These are phyloP conservation scores for Colletotrichum sidae DNA, from an alignment of 2,329 filamentous ascomycete genomes.

Conservation along the genomic window DNA sequence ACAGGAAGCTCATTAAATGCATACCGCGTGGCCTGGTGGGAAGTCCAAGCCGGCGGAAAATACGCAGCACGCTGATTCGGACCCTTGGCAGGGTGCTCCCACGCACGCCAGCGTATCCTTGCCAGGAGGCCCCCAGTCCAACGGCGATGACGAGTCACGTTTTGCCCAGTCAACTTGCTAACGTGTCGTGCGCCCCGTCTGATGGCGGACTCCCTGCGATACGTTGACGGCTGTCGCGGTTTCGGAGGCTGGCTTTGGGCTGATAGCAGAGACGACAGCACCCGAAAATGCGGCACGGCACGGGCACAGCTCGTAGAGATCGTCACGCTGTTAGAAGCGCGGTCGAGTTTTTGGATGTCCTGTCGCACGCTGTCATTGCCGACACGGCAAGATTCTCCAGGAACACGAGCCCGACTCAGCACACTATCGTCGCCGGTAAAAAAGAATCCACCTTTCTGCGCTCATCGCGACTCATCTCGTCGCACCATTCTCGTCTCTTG, in stretches of 20 bases:
- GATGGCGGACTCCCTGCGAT: background rate
- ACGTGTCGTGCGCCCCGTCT: background rate
- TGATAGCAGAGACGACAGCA: background rate
- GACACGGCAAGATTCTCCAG: too few relatives aligned
- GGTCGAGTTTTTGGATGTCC: too few relatives aligned
- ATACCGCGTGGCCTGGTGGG: background rate
- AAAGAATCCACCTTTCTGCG: background rate
- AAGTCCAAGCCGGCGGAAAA: background rate
- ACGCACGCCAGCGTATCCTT: constrained; percentile 5
- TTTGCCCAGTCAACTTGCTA: background rate
- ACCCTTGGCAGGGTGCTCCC: background rate
- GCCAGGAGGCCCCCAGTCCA: background rate
- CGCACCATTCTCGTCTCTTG: constrained; percentile 12
- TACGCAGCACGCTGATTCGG: background rate
- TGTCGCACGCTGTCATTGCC: too few relatives aligned
- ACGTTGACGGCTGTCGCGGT: constrained; percentile 8
- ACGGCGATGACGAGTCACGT: constrained; percentile 20
- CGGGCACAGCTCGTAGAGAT: background rate
- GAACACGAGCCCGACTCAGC: background rate
- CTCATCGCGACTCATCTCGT: constrained; percentile 3
- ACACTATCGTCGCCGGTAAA: background rate
- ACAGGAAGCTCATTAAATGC: constrained; percentile 25
- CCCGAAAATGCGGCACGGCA: background rate
- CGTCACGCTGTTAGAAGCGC: too few relatives aligned
- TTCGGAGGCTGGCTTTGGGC: background rate